Base-by-base conservation (phyloP, 2,329 filamentous ascomycete genomes). In the Ustulina deusta region DNA sequence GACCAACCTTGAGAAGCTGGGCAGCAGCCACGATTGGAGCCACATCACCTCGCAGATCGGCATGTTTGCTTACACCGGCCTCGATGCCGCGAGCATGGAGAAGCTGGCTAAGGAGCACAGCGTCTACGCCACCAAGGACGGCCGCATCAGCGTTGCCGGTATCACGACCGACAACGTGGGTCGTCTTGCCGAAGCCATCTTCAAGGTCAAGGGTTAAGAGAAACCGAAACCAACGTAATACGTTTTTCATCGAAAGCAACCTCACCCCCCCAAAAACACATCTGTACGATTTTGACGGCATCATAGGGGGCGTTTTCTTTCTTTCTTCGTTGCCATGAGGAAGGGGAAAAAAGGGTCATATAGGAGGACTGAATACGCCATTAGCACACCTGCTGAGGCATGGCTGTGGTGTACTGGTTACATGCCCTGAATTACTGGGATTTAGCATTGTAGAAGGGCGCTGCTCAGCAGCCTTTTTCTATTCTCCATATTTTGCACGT, bases 1-100 rank as follows among this genome's bases (percentile, higher is more conserved):
- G 88, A 89, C 93, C 76, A 97, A 98, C 85, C 90, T 99, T 63
- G 93, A 97, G 89, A 91, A 92, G 83, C 89, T 97, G 70, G 95
- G 95, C 79, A 96, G 92, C 86, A 94, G 94, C 88, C 93, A 97
- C 83, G 93, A 98, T 86, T 99, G 96, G 96, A 93, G 91, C 81
- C 96, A 99, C 87, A 99, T 99, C 83, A 98, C 96, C 74, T 94
- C 87, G 83, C 93, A 97, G 89, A 99, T 99, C 78, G 96, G 96
- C 84, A 99, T 99, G 96, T 99, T 99, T 79, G 95, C 96, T 75
- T 99, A 97, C 88, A 99, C 96, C 60, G 96, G 96, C 70, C 85
- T 99, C 77, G 95, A 87, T 76, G 85, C 94, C 63, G 91, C 95
- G 83, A 92, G 97, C 85, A 97, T 98, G 93, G 92, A 95, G 63